Evolutionary conservation across 2,329 filamentous ascomycete genomes (phyloP).

Genomic region (Penicillium digitatum): DNA sequence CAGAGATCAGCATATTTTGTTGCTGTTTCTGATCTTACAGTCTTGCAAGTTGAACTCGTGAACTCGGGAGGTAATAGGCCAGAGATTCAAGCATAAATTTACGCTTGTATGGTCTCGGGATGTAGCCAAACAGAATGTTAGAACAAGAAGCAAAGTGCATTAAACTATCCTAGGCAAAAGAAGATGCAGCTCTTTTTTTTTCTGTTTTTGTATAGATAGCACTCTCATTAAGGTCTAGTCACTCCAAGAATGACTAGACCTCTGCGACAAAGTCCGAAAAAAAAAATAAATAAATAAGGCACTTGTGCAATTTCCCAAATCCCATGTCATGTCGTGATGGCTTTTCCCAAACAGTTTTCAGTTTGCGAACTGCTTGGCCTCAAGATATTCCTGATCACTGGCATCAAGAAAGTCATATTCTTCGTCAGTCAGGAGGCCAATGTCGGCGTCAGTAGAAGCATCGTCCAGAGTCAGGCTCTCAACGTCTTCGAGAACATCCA

Average conservation of each 20-base stretch:
- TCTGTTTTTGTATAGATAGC: conserved; percentile 8
- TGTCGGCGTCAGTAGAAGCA: conserved; percentile 50
- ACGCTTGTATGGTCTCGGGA: background rate
- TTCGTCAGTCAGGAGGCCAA: conserved; percentile 90
- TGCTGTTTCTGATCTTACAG: background rate
- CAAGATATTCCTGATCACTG: conserved; percentile 77
- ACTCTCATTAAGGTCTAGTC: conserved; percentile 17
- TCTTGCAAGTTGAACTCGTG: background rate
- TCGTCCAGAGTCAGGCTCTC: conserved; percentile 54
- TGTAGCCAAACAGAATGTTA: background rate
- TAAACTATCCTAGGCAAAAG: conserved; percentile 13
- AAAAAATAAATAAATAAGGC: conserved; percentile 4
- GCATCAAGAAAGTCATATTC: conserved; percentile 97
- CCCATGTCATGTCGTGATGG: conserved; percentile 13
- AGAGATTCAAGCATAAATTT: background rate
- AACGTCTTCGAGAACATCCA: conserved; percentile 51
- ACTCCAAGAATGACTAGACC: conserved; percentile 18
- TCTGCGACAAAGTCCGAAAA: conserved; percentile 8
- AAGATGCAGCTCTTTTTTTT: conserved; percentile 8
- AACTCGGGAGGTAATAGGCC: background rate
- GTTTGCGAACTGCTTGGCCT: conserved; percentile 37
- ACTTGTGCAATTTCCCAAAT: conserved; percentile 20
- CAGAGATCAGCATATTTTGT: background rate
- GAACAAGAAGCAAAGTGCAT: conserved; percentile 14
- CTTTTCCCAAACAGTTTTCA: conserved; percentile 1